Evolutionary conservation across 768 basidiomycete genomes (phyloP).

Genomic region (Tephrocybe sp.): DNA sequence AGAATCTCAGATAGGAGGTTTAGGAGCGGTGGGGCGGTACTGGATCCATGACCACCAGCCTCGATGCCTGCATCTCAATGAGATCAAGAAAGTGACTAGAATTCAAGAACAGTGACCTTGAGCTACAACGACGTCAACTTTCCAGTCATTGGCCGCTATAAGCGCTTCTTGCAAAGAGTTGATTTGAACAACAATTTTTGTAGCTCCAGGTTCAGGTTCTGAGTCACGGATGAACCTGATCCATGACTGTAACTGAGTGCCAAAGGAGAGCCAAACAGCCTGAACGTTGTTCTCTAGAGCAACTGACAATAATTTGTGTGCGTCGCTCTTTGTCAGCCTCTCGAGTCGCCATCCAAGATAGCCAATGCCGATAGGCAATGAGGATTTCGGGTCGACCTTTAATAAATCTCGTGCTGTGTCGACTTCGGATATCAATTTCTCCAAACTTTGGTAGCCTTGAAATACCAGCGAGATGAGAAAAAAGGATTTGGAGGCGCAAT

Average conservation of each 20-base stretch:
- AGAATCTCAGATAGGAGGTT: slow-evolving; percentile 58
- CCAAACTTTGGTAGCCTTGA: slow-evolving; percentile 45
- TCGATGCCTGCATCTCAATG: slow-evolving; percentile 55
- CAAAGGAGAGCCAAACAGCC: slow-evolving; percentile 78
- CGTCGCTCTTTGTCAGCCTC: slow-evolving; percentile 29
- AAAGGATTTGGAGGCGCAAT: background rate
- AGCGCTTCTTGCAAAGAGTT: slow-evolving; percentile 57
- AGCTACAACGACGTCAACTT: slow-evolving; percentile 70
- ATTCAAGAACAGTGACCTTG: slow-evolving; percentile 51
- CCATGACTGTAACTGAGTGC: slow-evolving; percentile 56
- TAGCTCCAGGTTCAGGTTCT: slow-evolving; percentile 40
- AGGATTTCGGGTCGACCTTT: slow-evolving; percentile 26
- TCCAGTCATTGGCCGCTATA: slow-evolving; percentile 61
- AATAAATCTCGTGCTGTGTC: slow-evolving; percentile 47
- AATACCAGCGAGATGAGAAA: slow-evolving; percentile 7
- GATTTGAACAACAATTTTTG: slow-evolving; percentile 65
- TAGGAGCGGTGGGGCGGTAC: slow-evolving; percentile 54
- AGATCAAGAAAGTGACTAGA: slow-evolving; percentile 6
- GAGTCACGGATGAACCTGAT: slow-evolving; percentile 55
- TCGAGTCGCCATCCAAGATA: slow-evolving; percentile 75
- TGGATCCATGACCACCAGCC: slow-evolving; percentile 74
- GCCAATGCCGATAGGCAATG: slow-evolving; percentile 68
- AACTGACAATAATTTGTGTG: slow-evolving; percentile 40
- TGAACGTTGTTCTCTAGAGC: slow-evolving; percentile 55
- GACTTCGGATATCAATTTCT: slow-evolving; percentile 49